Evolutionary conservation across 2,329 filamentous ascomycete genomes (phyloP).

Genomic region (Peltaster fructicola): DNA sequence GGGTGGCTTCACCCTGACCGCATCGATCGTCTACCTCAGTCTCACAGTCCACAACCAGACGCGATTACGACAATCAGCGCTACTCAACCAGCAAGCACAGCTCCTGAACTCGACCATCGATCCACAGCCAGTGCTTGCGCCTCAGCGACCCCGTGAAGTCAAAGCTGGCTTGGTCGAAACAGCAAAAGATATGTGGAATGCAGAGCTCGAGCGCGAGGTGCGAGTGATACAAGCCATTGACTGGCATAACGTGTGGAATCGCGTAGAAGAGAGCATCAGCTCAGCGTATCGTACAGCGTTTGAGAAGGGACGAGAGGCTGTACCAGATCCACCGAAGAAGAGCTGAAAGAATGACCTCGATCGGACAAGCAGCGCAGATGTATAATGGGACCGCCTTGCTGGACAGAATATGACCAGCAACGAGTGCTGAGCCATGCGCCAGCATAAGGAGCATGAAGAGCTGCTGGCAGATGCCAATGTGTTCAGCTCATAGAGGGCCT

Average conservation of each 20-base stretch:
- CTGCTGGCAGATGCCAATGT: too few relatives aligned
- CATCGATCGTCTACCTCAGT: constrained; percentile 24
- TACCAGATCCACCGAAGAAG: constrained; percentile 1
- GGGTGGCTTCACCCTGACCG: constrained; percentile 33
- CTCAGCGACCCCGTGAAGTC: constrained; percentile 22
- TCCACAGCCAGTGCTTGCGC: constrained; percentile 22
- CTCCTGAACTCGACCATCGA: constrained; percentile 27
- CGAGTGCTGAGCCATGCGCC: too few relatives aligned
- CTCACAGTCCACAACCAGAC: constrained; percentile 28
- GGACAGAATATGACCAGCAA: too few relatives aligned
- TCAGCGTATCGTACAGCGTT: constrained; percentile 18
- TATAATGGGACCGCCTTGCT: too few relatives aligned
- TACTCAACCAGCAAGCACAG: constrained; percentile 28
- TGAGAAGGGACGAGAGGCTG: constrained; percentile 7
- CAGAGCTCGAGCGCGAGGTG: constrained; percentile 26
- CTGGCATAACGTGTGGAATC: constrained; percentile 25
- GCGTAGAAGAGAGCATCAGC: constrained; percentile 23
- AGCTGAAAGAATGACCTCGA: background rate
- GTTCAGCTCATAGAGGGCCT: too few relatives aligned
- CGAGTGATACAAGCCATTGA: constrained; percentile 26
- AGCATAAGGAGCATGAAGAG: too few relatives aligned
- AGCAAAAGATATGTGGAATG: constrained; percentile 33
- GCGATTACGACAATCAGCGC: constrained; percentile 26
- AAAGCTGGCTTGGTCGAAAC: constrained; percentile 26
- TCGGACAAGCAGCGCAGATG: too few relatives aligned